These are phyloP conservation scores for Amaranthus hypochondriacus DNA, from an alignment of 148 eudicot species.

Conservation along the genomic window DNA sequence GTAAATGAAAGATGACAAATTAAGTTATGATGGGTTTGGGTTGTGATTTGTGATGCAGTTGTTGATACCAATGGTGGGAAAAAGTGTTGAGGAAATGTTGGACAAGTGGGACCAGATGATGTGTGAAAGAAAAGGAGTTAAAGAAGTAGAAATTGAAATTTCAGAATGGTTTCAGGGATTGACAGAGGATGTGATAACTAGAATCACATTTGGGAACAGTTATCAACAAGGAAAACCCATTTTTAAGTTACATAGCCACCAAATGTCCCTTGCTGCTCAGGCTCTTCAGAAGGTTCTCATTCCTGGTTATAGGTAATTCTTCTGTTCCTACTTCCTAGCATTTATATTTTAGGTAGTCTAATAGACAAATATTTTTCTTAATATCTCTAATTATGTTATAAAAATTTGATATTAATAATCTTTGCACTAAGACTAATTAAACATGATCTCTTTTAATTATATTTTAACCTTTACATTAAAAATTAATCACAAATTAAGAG, in stretches of 20 bases:
- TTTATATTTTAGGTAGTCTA: no score
- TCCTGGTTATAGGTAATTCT: slow-evolving; percentile 75
- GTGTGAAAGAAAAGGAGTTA: slow-evolving; percentile 16
- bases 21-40: not conserved
- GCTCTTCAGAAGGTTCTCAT: slow-evolving; percentile 76
- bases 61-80: slow-evolving; percentile 62
- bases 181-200: slow-evolving; percentile 69
- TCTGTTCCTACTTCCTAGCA: no score
- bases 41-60: slow-evolving; percentile 30
- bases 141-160: slow-evolving; percentile 72
- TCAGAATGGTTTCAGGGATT: slow-evolving; percentile 66
- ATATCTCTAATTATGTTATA: no score
- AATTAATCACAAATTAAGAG: no score
- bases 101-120: slow-evolving; percentile 44
- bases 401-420: no score
- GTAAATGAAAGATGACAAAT: no score
- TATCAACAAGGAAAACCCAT: slow-evolving; percentile 79
- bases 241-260: slow-evolving; percentile 64
- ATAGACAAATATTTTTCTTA: no score
- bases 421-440: no score
- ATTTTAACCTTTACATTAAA: no score
- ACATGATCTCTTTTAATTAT: no score
- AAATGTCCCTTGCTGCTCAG: slow-evolving; percentile 65
- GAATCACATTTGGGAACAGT: slow-evolving; percentile 79
- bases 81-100: slow-evolving; percentile 56